These are phyloP conservation scores for Sporisorium scitamineum DNA, from an alignment of 1,284 basidiomycete genomes.

Conservation along the genomic window DNA sequence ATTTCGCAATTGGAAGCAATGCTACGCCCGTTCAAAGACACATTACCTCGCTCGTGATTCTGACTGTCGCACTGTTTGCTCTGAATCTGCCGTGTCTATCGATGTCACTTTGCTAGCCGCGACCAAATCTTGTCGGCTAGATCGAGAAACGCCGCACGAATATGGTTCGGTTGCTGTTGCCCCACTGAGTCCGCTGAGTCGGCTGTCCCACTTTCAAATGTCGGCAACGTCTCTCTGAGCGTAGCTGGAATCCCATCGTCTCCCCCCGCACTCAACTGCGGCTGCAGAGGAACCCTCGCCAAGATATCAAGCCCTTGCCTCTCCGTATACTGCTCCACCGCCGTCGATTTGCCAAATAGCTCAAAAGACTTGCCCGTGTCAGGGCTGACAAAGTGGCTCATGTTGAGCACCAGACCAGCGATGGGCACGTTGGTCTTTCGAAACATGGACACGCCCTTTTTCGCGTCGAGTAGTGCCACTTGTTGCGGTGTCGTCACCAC, in stretches of 20 bases:
- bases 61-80: neutral
- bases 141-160: slow-evolving; percentile 37
- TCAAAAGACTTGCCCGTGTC: slow-evolving; percentile 79
- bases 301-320: slow-evolving; percentile 78
- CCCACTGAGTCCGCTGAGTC: slow-evolving; percentile 3
- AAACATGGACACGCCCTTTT: slow-evolving; percentile 94
- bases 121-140: slow-evolving; percentile 46
- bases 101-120: slow-evolving; percentile 16
- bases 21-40: neutral
- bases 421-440: slow-evolving; percentile 89
- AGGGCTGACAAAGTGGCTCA: slow-evolving; percentile 87
- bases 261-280: slow-evolving; percentile 80
- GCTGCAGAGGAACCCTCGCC: slow-evolving; percentile 86
- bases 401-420: slow-evolving; percentile 88
- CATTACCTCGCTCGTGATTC: neutral
- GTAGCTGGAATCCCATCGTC: slow-evolving; percentile 77
- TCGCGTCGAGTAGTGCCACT: slow-evolving; percentile 89
- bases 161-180: slow-evolving; percentile 15
- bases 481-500: slow-evolving; percentile 93
- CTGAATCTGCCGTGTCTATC: neutral
- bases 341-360: slow-evolving; percentile 81
- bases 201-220: slow-evolving; percentile 51
- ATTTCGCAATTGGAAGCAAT: neutral
- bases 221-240: slow-evolving; percentile 61
- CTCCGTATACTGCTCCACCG: slow-evolving; percentile 77